Evolutionary conservation across 2,329 filamentous ascomycete genomes (phyloP).

Genomic region (Neofusicoccum umdonicola): DNA sequence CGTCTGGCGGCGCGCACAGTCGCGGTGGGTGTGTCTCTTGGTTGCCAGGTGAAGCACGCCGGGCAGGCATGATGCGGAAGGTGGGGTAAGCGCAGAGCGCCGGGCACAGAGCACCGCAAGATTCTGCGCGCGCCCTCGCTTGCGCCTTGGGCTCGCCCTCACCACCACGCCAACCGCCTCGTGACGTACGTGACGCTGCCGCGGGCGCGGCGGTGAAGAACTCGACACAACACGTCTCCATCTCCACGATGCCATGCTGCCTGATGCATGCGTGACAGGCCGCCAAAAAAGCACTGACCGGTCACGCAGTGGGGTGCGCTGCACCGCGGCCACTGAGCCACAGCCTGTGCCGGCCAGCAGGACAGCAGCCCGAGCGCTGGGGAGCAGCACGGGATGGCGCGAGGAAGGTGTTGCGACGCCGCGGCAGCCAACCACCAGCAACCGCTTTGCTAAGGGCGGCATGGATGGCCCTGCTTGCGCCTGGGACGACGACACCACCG

Average conservation of each 20-base stretch:
- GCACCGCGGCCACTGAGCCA: not conserved
- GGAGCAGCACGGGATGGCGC: not conserved
- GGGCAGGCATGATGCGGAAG: not conserved
- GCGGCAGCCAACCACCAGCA: not conserved
- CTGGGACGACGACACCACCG: not conserved
- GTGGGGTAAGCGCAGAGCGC: not conserved
- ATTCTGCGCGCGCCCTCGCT: not conserved
- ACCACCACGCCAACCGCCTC: slow-evolving; percentile 2
- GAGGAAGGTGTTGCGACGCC: slow-evolving; percentile 11
- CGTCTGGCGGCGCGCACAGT: not conserved
- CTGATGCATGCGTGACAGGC: slow-evolving; percentile 9
- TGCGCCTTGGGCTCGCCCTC: slow-evolving; percentile 8
- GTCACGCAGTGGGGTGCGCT: slow-evolving; percentile 7
- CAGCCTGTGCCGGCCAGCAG: not conserved
- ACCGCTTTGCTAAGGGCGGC: not conserved
- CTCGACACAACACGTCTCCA: not conserved
- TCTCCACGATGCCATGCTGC: slow-evolving; percentile 3
- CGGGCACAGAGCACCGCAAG: not conserved
- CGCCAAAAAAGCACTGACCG: slow-evolving; percentile 1
- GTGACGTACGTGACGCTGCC: slow-evolving; percentile 3
- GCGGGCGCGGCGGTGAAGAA: slow-evolving; percentile 3
- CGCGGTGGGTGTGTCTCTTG: too few relatives aligned
- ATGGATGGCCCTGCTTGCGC: slow-evolving; percentile 1
- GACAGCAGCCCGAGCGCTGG: not conserved
- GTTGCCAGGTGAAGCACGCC: not conserved